Percentiles rank a stretch among this genome's conserved stretches.
phyloP scores from a whole-genome alignment of 2,329 filamentous ascomycete species.

The Macrophomina phaseolina region DNA sequence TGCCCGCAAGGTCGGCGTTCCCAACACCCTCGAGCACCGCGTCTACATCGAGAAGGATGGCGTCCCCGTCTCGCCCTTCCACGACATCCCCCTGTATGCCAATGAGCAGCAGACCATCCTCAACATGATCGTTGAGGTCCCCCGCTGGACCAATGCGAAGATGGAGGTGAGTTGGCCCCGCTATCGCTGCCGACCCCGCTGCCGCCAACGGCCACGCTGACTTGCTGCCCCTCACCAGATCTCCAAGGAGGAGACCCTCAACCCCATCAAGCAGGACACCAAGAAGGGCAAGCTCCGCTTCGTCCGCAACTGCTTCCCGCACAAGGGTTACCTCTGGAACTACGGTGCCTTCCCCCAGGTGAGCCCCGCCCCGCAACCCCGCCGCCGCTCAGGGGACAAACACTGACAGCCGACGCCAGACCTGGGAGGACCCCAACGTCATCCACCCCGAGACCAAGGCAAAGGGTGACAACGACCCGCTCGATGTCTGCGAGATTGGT shows the following conservation, averaged over 20 bases:
- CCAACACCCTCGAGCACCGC: slow-evolving; percentile 95
- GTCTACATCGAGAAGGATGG: slow-evolving; percentile 99
- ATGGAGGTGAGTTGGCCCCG: slow-evolving; percentile 75
- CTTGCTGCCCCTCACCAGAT: slow-evolving; percentile 64
- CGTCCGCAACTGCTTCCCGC: slow-evolving; percentile 99
- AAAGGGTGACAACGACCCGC: slow-evolving; percentile 98
- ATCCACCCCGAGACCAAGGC: slow-evolving; percentile 99
- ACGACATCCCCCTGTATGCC: slow-evolving; percentile 98
- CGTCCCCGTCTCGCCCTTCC: slow-evolving; percentile 90
- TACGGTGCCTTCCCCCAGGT: slow-evolving; percentile 99
- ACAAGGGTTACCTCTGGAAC: slow-evolving; percentile 99
- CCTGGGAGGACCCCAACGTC: slow-evolving; percentile 97
- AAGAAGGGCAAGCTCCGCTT: slow-evolving; percentile 99
- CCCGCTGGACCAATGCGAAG: slow-evolving; percentile 99
- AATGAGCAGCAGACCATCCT: slow-evolving; percentile 93
- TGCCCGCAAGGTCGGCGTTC: slow-evolving; percentile 84
- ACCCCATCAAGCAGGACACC: slow-evolving; percentile 98
- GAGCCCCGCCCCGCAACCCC: slow-evolving; percentile 44
- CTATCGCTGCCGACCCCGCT: slow-evolving; percentile 28
- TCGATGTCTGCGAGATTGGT: slow-evolving; percentile 99
- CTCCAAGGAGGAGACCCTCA: slow-evolving; percentile 97
- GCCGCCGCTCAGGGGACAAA: slow-evolving; percentile 30
- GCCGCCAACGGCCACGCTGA: slow-evolving; percentile 1
- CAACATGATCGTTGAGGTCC: slow-evolving; percentile 99
- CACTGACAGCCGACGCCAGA: slow-evolving; percentile 61